Percentiles rank a stretch among this genome's conserved stretches.
These are phyloP conservation scores for Nyctanthes arbortristis DNA, from an alignment of 257 asterid genomes.

Conservation along the genomic window DNA sequence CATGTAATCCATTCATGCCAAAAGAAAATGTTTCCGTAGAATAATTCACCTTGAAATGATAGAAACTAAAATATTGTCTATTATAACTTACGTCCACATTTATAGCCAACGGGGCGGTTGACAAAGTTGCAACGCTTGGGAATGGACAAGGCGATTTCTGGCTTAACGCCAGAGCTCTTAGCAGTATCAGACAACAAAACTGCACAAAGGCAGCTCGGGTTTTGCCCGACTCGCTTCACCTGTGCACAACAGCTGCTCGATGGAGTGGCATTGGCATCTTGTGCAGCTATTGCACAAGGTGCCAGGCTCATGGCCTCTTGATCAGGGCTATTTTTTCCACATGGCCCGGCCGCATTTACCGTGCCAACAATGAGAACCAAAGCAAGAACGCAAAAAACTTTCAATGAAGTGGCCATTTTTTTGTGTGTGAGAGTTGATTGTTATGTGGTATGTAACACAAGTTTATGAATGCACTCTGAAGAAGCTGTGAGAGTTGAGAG, in stretches of 20 bases:
- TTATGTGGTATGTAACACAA: background rate
- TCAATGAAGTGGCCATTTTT: constrained; percentile 14
- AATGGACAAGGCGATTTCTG: constrained; percentile 30
- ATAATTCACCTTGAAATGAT: too few species aligned
- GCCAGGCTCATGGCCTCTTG: constrained; percentile 38
- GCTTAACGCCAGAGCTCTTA: constrained; percentile 33
- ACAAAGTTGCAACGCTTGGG: constrained; percentile 40
- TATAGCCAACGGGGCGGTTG: constrained; percentile 38
- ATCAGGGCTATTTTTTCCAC: constrained; percentile 30
- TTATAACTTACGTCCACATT: constrained; percentile 35
- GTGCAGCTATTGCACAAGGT: constrained; percentile 39
- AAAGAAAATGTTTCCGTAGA: background rate
- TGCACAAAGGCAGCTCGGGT: constrained; percentile 47
- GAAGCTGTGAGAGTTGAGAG: background rate
- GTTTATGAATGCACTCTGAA: background rate
- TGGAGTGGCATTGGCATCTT: constrained; percentile 30
- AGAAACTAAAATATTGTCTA: background rate
- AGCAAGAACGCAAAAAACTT: background rate
- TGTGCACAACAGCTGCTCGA: constrained; percentile 38
- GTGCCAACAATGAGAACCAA: constrained; percentile 9
- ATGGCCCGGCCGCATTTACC: constrained; percentile 19
- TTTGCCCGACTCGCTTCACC: constrained; percentile 39
- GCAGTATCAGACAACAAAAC: constrained; percentile 38
- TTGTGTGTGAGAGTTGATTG: background rate
- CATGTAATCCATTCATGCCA: too few species aligned